Base-by-base conservation (phyloP, 2,329 filamentous ascomycete species). In the Beauveria caledonica region DNA sequence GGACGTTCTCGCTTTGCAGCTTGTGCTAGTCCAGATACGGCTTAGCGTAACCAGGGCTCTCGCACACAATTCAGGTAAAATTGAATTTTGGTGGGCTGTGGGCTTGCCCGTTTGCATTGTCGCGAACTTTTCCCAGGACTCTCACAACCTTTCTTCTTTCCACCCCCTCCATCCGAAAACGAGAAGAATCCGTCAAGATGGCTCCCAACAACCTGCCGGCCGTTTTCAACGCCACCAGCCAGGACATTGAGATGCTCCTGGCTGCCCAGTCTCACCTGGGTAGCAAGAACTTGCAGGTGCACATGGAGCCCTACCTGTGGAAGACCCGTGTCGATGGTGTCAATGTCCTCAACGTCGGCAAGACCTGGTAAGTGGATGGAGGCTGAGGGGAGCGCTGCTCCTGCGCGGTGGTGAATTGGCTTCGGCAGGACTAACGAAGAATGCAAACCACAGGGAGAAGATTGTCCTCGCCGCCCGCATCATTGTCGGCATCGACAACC, bases 251-350 rank as follows among this genome's bases (percentile, higher is more conserved):
- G 90, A 94, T 92, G 90, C 91, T 99, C 76, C 89, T 99, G 73
- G 89, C 92, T 75, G 92, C 95, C 74, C 92, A 97, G 83, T 86
- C 84, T 81, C 95, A 99, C 82, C 86, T 97, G 72, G 94, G 94
- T 74, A 91, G 88, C 81, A 97, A 97, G 90, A 99, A 99, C 87
- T 80, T 99, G 73, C 94, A 97, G 86, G 90, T 95, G 77, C 92
- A 97, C 85, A 97, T 97, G 92, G 91, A 96, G 82, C 90, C 92
- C 71, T 99, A 99, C 86, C 88, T 99, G 75, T 99, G 93, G 93
- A 99, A 99, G 89, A 96, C 92, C 78, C 90, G 94, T 76, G 88
- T 91, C 69, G 95, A 99, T 74, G 94, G 94, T 81, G 88, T 99
- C 83, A 99, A 99, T 79, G 86, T 99, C 70, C 85, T 99, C 80